These are phyloP conservation scores for Citropsis articulata DNA, from an alignment of 345 rosid genomes.

Conservation along the genomic window DNA sequence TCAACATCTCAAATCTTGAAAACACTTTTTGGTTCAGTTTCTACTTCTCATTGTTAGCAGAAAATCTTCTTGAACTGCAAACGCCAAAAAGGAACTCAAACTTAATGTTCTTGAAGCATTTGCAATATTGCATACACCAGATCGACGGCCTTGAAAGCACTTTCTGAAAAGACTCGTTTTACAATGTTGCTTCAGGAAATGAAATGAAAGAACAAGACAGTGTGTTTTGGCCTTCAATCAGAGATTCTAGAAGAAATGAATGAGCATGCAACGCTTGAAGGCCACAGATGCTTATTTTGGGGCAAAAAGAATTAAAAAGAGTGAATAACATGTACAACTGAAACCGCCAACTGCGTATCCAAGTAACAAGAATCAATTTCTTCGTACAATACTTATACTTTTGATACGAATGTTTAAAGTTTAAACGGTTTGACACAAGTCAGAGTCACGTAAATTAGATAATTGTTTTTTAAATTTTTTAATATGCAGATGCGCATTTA, in stretches of 20 bases:
- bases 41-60: not conserved
- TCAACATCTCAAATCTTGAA: not conserved
- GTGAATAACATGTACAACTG: not conserved
- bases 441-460: no score
- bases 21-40: not conserved
- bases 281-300: not conserved
- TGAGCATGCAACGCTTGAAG: not conserved
- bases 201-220: not conserved
- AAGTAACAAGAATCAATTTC: not conserved
- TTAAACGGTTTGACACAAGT: no score
- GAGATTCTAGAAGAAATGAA: not conserved
- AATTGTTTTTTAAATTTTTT: no score
- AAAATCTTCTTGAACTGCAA: not conserved
- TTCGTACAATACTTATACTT: not conserved
- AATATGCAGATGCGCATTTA: no score
- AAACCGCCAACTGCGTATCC: constrained; percentile 5
- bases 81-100: not conserved
- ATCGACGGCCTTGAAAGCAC: not conserved
- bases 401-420: no score
- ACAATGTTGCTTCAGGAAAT: not conserved
- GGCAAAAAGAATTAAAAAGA: not conserved
- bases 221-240: not conserved
- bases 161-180: not conserved
- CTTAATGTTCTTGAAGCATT: not conserved
- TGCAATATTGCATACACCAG: not conserved